phyloP scores from a whole-genome alignment of 75 land plant genomes.

The Selaginella tamariscina region DNA sequence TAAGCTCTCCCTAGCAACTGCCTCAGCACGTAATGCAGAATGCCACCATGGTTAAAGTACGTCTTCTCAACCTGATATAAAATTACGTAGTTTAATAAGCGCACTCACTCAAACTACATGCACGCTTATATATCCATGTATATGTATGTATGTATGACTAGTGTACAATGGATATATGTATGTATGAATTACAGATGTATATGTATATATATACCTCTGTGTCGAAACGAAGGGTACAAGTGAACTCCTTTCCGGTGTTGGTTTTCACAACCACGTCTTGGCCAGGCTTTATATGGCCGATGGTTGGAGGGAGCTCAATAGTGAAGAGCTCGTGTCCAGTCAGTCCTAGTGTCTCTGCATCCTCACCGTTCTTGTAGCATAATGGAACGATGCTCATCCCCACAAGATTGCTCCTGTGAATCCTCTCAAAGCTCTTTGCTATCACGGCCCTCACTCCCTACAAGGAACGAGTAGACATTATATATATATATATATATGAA shows the following conservation, averaged over 20 bases:
- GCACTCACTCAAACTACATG: too few relatives aligned
- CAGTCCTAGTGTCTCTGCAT: slow-evolving; percentile 72
- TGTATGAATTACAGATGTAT: too few relatives aligned
- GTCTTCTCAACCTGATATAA: slow-evolving; percentile 82
- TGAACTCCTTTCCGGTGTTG: slow-evolving; percentile 80
- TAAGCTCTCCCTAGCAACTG: slow-evolving; percentile 34
- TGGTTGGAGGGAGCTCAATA: slow-evolving; percentile 60
- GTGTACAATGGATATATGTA: too few relatives aligned
- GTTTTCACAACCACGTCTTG: slow-evolving; percentile 80
- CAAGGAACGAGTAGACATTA: neutral
- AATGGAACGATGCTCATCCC: slow-evolving; percentile 87
- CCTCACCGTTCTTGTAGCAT: slow-evolving; percentile 79
- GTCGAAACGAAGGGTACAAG: slow-evolving; percentile 76
- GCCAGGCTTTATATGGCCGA: slow-evolving; percentile 67
- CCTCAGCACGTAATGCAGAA: slow-evolving; percentile 69
- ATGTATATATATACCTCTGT: slow-evolving; percentile 54
- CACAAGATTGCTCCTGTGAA: slow-evolving; percentile 82
- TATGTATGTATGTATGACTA: too few relatives aligned
- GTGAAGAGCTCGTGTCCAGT: slow-evolving; percentile 74
- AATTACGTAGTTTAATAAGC: neutral
- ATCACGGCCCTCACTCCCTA: slow-evolving; percentile 95
- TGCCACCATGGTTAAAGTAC: slow-evolving; percentile 86
- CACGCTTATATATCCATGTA: too few relatives aligned
- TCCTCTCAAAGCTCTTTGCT: slow-evolving; percentile 84
- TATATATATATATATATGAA: too few relatives aligned